A percentile compares a stretch with the other conserved stretches of the same genome.
Evolutionary conservation across 805 yeast species (phyloP).

Genomic region (Candida coleopterorum): DNA sequence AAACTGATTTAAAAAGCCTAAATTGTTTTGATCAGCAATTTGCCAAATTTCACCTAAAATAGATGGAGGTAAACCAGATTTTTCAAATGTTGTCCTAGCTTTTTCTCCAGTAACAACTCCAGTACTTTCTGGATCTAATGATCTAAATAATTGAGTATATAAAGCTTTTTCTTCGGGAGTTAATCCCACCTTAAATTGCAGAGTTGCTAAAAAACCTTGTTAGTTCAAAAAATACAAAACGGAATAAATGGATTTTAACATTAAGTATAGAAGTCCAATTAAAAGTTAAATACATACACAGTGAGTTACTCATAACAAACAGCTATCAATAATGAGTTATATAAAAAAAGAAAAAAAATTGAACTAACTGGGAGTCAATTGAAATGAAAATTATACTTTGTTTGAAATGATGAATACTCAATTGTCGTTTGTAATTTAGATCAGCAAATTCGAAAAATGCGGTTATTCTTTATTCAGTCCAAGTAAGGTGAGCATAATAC

Average conservation of each 20-base stretch:
- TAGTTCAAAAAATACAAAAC: conserved; percentile 3
- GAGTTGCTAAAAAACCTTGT: conserved; percentile 17
- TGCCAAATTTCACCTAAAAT: conserved; percentile 91
- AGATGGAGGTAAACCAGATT: conserved; percentile 75
- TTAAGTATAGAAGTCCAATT: neutral
- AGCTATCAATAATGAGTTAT: no score
- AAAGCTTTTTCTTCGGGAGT: conserved; percentile 73
- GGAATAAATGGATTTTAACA: conserved; percentile 2
- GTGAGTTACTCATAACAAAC: conserved; percentile 23
- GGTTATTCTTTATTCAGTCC: no score
- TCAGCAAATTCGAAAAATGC: no score
- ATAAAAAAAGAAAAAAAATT: no score
- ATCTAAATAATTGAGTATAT: conserved; percentile 70
- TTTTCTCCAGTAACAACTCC: conserved; percentile 87
- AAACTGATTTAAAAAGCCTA: conserved; percentile 75
- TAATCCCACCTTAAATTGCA: conserved; percentile 42
- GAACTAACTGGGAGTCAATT: no score
- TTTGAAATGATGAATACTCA: no score
- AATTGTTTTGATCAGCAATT: conserved; percentile 81
- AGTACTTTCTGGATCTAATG: conserved; percentile 71
- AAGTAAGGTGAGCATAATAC: neutral
- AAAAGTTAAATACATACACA: conserved; percentile 21
- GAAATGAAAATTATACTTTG: no score
- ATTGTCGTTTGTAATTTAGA: neutral
- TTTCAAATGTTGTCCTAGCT: conserved; percentile 78